These are phyloP conservation scores for Usnea hakonensis DNA, from an alignment of 495 filamentous ascomycete genomes.

Conservation along the genomic window DNA sequence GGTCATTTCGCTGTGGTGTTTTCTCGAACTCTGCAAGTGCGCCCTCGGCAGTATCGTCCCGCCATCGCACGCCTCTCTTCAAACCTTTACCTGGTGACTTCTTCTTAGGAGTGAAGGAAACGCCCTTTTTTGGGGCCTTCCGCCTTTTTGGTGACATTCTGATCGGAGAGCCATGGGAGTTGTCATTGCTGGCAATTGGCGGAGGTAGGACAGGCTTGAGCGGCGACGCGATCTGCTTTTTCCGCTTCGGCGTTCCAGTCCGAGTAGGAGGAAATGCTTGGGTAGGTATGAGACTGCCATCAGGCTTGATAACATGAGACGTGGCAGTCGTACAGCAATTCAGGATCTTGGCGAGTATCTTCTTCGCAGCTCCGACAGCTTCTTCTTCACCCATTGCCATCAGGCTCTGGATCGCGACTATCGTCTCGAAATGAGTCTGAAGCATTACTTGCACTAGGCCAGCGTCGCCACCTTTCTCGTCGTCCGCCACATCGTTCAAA, in stretches of 20 bases:
- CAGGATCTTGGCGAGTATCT: constrained; percentile 70
- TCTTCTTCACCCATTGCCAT: constrained; percentile 73
- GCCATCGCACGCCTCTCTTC: constrained; percentile 83
- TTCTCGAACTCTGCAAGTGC: constrained; percentile 81
- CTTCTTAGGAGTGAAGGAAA: constrained; percentile 82
- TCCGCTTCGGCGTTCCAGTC: constrained; percentile 64
- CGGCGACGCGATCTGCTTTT: constrained; percentile 46
- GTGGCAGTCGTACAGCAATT: constrained; percentile 62
- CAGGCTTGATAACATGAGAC: constrained; percentile 82
- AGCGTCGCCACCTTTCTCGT: constrained; percentile 74
- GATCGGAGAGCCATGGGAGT: constrained; percentile 40
- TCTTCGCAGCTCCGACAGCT: constrained; percentile 70
- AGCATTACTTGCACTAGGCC: constrained; percentile 73
- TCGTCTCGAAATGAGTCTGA: constrained; percentile 83
- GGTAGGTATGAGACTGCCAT: constrained; percentile 59
- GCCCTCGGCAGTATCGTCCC: constrained; percentile 81
- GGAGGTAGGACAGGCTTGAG: constrained; percentile 39
- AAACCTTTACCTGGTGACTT: constrained; percentile 47
- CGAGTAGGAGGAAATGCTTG: constrained; percentile 60
- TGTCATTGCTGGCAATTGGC: constrained; percentile 31
- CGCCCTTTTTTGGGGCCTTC: constrained; percentile 67
- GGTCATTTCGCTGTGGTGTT: constrained; percentile 61
- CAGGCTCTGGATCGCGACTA: constrained; percentile 71
- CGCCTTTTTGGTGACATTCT: constrained; percentile 77
- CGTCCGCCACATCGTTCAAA: constrained; percentile 66